Percentiles rank a stretch among this genome's conserved stretches.
These are phyloP conservation scores for Coprinellus micaceus DNA, from an alignment of 768 basidiomycete genomes.

Conservation along the genomic window DNA sequence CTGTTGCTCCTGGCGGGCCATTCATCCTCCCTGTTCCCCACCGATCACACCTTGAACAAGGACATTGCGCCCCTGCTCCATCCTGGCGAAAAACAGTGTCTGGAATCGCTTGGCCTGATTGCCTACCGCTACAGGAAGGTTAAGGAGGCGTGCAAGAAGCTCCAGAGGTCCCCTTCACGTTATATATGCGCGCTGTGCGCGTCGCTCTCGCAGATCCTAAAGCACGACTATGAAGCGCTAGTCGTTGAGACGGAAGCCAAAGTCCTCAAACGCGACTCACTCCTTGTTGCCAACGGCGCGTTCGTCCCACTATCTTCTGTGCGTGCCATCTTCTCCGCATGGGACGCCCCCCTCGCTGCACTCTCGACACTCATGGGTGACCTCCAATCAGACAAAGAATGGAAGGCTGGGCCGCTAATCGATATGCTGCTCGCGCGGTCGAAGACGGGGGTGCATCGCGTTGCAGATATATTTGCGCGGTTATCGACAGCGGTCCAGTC, in stretches of 20 bases:
- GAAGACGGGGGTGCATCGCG: slow-evolving; percentile 73
- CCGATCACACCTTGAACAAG: slow-evolving; percentile 55
- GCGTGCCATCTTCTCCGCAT: slow-evolving; percentile 78
- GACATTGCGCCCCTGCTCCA: slow-evolving; percentile 72
- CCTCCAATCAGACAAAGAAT: slow-evolving; percentile 51
- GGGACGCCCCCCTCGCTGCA: slow-evolving; percentile 83
- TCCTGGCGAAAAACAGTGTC: slow-evolving; percentile 82
- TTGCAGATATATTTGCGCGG: slow-evolving; percentile 65
- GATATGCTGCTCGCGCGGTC: slow-evolving; percentile 72
- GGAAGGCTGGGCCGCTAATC: slow-evolving; percentile 76
- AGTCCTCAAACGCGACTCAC: slow-evolving; percentile 69
- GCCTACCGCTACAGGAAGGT: slow-evolving; percentile 75
- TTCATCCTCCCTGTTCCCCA: slow-evolving; percentile 75
- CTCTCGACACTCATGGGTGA: slow-evolving; percentile 62
- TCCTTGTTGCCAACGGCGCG: slow-evolving; percentile 72
- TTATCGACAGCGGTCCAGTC: slow-evolving; percentile 75
- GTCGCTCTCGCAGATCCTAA: slow-evolving; percentile 67
- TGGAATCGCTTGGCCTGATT: slow-evolving; percentile 74
- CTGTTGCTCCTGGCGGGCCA: slow-evolving; percentile 86
- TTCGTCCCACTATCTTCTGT: slow-evolving; percentile 86
- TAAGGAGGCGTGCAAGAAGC: slow-evolving; percentile 47
- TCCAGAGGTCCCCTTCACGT: slow-evolving; percentile 60
- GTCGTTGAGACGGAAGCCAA: slow-evolving; percentile 80
- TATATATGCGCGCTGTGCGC: slow-evolving; percentile 80
- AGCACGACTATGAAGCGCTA: slow-evolving; percentile 74